Evolutionary conservation across 768 basidiomycete species (phyloP).

Genomic region (Cystobasidium tubakii): DNA sequence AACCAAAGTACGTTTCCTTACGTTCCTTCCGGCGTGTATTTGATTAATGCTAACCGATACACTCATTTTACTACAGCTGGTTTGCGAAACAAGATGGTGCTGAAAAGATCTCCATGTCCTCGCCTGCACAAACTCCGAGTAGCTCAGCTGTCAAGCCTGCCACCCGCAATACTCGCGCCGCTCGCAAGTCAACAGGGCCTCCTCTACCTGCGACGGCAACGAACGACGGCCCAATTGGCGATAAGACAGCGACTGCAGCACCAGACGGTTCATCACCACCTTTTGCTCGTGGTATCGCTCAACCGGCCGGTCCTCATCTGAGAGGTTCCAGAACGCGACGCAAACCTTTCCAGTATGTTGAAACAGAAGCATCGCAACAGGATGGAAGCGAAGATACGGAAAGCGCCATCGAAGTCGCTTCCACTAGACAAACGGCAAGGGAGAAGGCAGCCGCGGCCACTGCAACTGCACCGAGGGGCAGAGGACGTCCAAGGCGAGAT

Average conservation of each 20-base stretch:
- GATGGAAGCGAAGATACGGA: background rate
- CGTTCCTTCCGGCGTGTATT: background rate
- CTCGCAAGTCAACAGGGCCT: background rate
- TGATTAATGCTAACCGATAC: background rate
- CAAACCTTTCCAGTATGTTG: background rate
- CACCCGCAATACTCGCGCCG: background rate
- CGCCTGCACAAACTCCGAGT: background rate
- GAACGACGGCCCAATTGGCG: background rate
- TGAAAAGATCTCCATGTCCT: conserved; percentile 13
- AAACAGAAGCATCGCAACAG: background rate
- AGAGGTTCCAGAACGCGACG: background rate
- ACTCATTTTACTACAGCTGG: background rate
- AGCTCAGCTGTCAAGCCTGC: background rate
- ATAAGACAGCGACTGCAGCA: background rate
- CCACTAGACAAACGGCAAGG: background rate
- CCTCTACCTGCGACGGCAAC: background rate
- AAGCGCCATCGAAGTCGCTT: background rate
- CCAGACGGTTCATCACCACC: background rate
- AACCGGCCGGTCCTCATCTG: background rate
- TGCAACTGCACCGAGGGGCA: background rate
- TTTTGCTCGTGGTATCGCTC: background rate
- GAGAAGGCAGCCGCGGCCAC: background rate
- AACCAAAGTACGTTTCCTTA: background rate
- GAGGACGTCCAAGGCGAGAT: background rate
- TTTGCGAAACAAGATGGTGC: conserved; percentile 11